Base-by-base conservation (phyloP, 768 basidiomycete species). In the Ramaria sp. region DNA sequence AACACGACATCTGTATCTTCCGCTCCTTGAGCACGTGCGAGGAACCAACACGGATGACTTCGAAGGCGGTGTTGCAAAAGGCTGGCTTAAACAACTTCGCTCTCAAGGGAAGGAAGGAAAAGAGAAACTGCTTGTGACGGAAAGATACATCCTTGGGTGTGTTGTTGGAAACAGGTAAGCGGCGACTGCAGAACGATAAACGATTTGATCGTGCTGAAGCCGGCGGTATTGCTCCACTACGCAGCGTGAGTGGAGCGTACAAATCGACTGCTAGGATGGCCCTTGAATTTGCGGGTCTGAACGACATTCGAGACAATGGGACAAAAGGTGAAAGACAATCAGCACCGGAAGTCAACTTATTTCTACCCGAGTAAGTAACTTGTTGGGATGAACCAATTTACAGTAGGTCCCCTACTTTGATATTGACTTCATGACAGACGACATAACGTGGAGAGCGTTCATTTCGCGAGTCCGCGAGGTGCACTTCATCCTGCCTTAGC, bases 1-100 rank as follows among this genome's bases (percentile, higher is more conserved):
- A 5, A 48, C 20, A 41, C 42, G 13, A 38, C 47, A 47, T 51
- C 27, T 20, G n/a, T 62, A 54, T 46, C 62, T 59, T 39, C 63
- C 63, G 10, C 63, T 80, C 3, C 62, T 75, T 33, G 70, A 77
- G 11, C 70, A 67, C 43, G 64, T 88, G 37, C 78, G 73, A 43
- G 88, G 86, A 84, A 72, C 80, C 4, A 84, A 87, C 63, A 73
- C 76, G 17, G 88, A 86, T 67, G 88, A 91, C 57, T 90, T 83
- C 62, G 68, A 77, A 22, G 69, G 67, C 13, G 88, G 88, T 0
- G 79, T 89, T 39, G 87, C 86, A 63, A 80, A 75, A 59, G 63
- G 77, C 12, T 91, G 87, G 87, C 63, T 84, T 38, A 67, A 63
- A 48, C 74, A 75, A 38, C 69, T 76, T 7, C 64, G 66, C 17